These are phyloP conservation scores for Pseudogymnoascus sp. DNA, from an alignment of 2,329 filamentous ascomycete species.

Conservation along the genomic window DNA sequence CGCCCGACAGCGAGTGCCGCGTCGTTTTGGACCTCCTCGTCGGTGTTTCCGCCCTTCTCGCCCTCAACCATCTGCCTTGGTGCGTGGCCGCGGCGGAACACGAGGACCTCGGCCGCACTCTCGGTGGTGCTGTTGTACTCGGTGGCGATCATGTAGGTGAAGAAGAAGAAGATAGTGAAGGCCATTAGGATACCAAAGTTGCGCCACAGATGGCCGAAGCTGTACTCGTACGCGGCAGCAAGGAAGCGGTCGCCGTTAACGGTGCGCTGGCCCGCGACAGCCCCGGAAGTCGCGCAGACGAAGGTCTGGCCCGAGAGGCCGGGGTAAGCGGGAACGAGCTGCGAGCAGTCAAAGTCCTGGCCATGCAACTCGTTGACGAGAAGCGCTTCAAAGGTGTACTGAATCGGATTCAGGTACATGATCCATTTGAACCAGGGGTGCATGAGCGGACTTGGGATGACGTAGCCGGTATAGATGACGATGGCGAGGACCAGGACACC, in stretches of 20 bases:
- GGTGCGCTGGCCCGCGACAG: slow-evolving; percentile 39
- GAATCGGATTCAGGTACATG: slow-evolving; percentile 65
- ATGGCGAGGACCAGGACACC: slow-evolving; percentile 35
- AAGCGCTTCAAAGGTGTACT: slow-evolving; percentile 68
- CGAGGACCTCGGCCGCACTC: slow-evolving; percentile 67
- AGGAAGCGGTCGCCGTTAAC: slow-evolving; percentile 54
- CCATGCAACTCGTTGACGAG: slow-evolving; percentile 70
- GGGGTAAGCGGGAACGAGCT: slow-evolving; percentile 19
- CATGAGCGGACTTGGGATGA: slow-evolving; percentile 47
- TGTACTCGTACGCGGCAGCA: slow-evolving; percentile 45
- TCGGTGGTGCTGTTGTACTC: slow-evolving; percentile 58
- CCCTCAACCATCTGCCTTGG: slow-evolving; percentile 30
- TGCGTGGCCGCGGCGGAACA: slow-evolving; percentile 62
- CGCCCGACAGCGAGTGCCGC: slow-evolving; percentile 16
- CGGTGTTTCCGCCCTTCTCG: slow-evolving; percentile 17
- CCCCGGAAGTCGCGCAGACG: slow-evolving; percentile 50
- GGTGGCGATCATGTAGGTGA: slow-evolving; percentile 53
- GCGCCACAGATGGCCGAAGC: slow-evolving; percentile 51
- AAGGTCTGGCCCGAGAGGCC: slow-evolving; percentile 29
- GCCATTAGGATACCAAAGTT: slow-evolving; percentile 61
- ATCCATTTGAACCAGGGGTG: slow-evolving; percentile 74
- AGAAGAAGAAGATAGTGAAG: slow-evolving; percentile 54
- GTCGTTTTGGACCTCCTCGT: slow-evolving; percentile 22
- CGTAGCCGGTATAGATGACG: slow-evolving; percentile 28
- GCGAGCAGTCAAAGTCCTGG: slow-evolving; percentile 9